phyloP scores from a whole-genome alignment of 371 early-diverging fungal genomes.

The Catenaria anguillulae region DNA sequence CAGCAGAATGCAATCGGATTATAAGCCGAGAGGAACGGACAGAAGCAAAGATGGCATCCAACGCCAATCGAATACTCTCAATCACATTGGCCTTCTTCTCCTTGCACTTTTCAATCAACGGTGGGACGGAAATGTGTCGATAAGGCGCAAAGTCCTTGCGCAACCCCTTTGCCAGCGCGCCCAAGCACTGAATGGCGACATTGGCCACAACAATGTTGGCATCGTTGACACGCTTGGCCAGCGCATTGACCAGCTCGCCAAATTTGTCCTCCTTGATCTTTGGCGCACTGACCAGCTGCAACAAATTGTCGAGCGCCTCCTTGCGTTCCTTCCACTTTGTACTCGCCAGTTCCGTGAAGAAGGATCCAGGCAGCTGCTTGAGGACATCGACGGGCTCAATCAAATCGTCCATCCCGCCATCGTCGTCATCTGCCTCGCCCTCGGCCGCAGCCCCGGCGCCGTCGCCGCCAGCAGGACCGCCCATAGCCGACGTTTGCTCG shows the following conservation, averaged over 20 bases:
- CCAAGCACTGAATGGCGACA: conserved; percentile 66
- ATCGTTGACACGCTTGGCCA: conserved; percentile 66
- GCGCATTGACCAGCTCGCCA: conserved; percentile 57
- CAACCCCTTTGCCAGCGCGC: conserved; percentile 64
- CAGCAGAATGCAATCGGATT: not conserved
- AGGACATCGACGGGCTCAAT: conserved; percentile 81
- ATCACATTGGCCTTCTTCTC: conserved; percentile 80
- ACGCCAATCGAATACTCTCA: conserved; percentile 56
- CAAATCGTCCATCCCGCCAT: conserved; percentile 28
- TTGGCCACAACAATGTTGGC: conserved; percentile 72
- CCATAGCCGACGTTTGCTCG: conserved; percentile 58
- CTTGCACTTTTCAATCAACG: conserved; percentile 77
- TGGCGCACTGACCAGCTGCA: conserved; percentile 50
- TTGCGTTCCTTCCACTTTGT: conserved; percentile 93
- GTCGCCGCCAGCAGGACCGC: conserved; percentile 23
- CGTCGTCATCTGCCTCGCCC: conserved; percentile 11
- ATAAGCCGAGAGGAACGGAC: conserved; percentile 19
- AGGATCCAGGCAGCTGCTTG: conserved; percentile 62
- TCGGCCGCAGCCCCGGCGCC: conserved; percentile 31
- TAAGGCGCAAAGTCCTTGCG: conserved; percentile 62
- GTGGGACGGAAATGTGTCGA: conserved; percentile 45
- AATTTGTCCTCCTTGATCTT: conserved; percentile 64
- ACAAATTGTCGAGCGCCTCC: conserved; percentile 66
- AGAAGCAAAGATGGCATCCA: conserved; percentile 68
- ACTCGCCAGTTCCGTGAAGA: conserved; percentile 48